A percentile compares a stretch with the other conserved stretches of the same genome.
Conservation (phyloP, 2,329 filamentous ascomycete genomes). For the Aspergillus carbonarius region DNA sequence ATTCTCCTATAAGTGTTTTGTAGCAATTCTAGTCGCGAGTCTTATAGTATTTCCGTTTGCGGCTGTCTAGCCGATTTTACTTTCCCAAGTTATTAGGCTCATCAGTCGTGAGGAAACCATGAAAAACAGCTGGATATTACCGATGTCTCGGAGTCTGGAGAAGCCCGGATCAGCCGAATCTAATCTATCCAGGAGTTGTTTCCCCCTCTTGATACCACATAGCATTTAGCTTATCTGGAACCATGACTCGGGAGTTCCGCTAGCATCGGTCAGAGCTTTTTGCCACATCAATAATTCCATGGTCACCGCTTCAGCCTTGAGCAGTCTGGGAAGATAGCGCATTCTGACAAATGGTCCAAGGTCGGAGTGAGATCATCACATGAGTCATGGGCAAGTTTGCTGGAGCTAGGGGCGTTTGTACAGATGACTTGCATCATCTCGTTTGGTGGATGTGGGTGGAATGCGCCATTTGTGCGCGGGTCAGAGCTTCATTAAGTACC, state of each 20-base stretch:
- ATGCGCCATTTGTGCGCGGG: constrained; percentile 40
- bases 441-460: background rate
- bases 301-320: too few relatives aligned
- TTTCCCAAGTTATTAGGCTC: background rate
- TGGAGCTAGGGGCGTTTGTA: background rate
- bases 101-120: background rate
- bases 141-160: background rate
- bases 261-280: background rate
- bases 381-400: background rate
- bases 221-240: background rate
- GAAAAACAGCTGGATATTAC: background rate
- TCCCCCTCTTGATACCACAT: background rate
- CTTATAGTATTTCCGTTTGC: background rate
- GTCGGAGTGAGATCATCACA: background rate
- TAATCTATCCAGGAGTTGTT: background rate
- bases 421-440: background rate
- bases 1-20: too few relatives aligned
- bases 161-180: background rate
- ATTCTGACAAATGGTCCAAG: too few relatives aligned
- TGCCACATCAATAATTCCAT: too few relatives aligned
- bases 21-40: background rate
- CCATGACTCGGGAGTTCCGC: background rate
- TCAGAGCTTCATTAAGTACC: constrained; percentile 14
- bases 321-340: too few relatives aligned
- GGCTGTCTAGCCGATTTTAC: background rate